phyloP scores from a whole-genome alignment of 2,329 filamentous ascomycete species.

The Penicillium thymicola region DNA sequence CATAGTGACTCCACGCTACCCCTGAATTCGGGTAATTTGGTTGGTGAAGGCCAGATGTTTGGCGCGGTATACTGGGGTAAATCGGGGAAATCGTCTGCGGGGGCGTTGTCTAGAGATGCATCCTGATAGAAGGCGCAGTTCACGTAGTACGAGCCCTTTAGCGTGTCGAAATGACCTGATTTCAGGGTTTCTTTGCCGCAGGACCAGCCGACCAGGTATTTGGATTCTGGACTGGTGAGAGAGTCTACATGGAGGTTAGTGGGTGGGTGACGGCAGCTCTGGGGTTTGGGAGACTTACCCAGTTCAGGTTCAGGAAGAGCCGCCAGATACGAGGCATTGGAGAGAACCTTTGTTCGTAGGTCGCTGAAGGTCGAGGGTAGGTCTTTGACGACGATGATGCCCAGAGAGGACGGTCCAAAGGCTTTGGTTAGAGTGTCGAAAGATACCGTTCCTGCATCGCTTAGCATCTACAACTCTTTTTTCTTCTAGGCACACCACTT shows the following conservation, averaged over 20 bases:
- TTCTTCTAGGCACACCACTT: slow-evolving; percentile 7
- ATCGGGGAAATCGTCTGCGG: slow-evolving; percentile 41
- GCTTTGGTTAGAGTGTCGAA: slow-evolving; percentile 56
- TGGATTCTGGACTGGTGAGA: slow-evolving; percentile 46
- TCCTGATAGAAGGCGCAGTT: slow-evolving; percentile 57
- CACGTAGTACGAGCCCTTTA: slow-evolving; percentile 64
- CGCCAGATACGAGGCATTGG: slow-evolving; percentile 84
- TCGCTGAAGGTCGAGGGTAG: slow-evolving; percentile 68
- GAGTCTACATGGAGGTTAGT: slow-evolving; percentile 29
- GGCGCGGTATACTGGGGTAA: slow-evolving; percentile 86
- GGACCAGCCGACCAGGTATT: slow-evolving; percentile 63
- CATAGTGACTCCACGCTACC: slow-evolving; percentile 72
- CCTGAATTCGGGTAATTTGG: slow-evolving; percentile 71
- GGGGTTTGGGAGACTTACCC: slow-evolving; percentile 51
- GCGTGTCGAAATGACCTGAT: slow-evolving; percentile 59
- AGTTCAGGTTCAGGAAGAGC: slow-evolving; percentile 71
- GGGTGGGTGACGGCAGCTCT: neutral
- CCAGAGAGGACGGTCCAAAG: slow-evolving; percentile 85
- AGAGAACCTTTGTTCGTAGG: slow-evolving; percentile 72
- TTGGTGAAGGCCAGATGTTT: slow-evolving; percentile 79
- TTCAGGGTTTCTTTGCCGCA: slow-evolving; percentile 63
- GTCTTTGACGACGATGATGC: slow-evolving; percentile 89
- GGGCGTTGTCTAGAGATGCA: slow-evolving; percentile 35
- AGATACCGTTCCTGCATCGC: slow-evolving; percentile 36
- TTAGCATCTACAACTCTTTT: slow-evolving; percentile 2